Percentiles rank a stretch among this genome's conserved stretches.
Evolutionary conservation across 2,329 filamentous ascomycete genomes (phyloP).

Genomic region (Knufia fluminis): DNA sequence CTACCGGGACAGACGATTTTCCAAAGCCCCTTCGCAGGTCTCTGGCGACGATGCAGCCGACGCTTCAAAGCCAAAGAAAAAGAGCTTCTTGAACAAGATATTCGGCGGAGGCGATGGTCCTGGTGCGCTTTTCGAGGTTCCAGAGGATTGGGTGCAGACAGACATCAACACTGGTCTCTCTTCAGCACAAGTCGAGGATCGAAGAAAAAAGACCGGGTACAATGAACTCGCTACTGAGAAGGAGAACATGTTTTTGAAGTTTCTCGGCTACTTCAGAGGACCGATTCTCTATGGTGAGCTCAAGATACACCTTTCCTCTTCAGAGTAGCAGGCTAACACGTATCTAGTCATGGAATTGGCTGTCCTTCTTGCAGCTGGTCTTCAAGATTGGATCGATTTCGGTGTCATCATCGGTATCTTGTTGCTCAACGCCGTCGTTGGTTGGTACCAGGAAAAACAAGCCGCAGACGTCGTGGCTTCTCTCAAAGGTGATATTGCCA

Average conservation of each 20-base stretch:
- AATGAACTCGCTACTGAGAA: constrained; percentile 67
- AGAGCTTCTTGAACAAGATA: constrained; percentile 52
- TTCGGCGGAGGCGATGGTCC: constrained; percentile 22
- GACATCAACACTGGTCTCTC: constrained; percentile 58
- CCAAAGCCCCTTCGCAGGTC: constrained; percentile 33
- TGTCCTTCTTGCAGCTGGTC: constrained; percentile 67
- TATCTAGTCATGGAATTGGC: constrained; percentile 63
- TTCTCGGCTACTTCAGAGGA: constrained; percentile 65
- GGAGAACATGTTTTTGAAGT: constrained; percentile 66
- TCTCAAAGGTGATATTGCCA: constrained; percentile 69
- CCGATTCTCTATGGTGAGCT: constrained; percentile 67
- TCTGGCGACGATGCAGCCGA: constrained; percentile 34
- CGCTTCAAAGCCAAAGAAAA: constrained; percentile 38
- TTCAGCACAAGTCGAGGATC: constrained; percentile 49
- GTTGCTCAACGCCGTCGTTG: constrained; percentile 63
- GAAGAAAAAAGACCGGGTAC: constrained; percentile 58
- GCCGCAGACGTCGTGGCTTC: constrained; percentile 66
- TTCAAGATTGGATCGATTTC: constrained; percentile 67
- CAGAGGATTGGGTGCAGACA: constrained; percentile 60
- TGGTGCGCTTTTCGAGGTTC: constrained; percentile 38
- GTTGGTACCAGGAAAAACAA: constrained; percentile 76
- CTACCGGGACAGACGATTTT: constrained; percentile 51
- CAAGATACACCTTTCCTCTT: not conserved
- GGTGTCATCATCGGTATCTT: constrained; percentile 71
- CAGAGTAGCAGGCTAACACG: constrained; percentile 6